phyloP scores from a whole-genome alignment of 805 yeast genomes.

The Ogataea pilisensis region DNA sequence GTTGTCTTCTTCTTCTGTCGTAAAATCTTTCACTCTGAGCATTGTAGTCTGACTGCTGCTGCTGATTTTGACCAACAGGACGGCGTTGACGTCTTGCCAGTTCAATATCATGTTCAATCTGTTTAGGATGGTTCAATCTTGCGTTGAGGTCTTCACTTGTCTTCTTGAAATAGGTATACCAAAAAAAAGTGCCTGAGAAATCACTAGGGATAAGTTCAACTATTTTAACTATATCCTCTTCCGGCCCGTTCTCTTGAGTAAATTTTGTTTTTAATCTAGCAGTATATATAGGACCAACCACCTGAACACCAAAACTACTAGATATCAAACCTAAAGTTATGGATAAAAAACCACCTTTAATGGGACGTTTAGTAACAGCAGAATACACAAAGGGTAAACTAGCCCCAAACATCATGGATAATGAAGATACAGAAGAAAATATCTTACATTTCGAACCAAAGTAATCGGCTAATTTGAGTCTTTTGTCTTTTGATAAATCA shows the following conservation, averaged over 20 bases:
- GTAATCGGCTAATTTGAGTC: constrained; percentile 37
- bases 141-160: constrained; percentile 49
- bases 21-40: neutral
- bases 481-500: constrained; percentile 35
- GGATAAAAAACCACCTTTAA: constrained; percentile 37
- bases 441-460: constrained; percentile 33
- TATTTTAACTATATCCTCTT: constrained; percentile 19
- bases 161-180: constrained; percentile 50
- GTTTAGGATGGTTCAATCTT: constrained; percentile 56
- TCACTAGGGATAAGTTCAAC: constrained; percentile 26
- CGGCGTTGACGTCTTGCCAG: too few species aligned
- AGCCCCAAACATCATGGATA: constrained; percentile 36
- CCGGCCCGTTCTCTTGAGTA: constrained; percentile 23
- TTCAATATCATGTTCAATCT: too few species aligned
- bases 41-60: neutral
- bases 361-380: constrained; percentile 29
- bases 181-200: constrained; percentile 26
- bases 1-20: constrained; percentile 2
- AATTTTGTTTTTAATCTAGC: constrained; percentile 21
- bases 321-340: constrained; percentile 19
- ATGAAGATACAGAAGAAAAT: constrained; percentile 29
- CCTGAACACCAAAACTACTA: constrained; percentile 28
- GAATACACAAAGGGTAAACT: constrained; percentile 38
- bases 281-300: constrained; percentile 17
- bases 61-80: too few species aligned